phyloP scores from a whole-genome alignment of 441 rosid species.

The Mallotus japonicus region DNA sequence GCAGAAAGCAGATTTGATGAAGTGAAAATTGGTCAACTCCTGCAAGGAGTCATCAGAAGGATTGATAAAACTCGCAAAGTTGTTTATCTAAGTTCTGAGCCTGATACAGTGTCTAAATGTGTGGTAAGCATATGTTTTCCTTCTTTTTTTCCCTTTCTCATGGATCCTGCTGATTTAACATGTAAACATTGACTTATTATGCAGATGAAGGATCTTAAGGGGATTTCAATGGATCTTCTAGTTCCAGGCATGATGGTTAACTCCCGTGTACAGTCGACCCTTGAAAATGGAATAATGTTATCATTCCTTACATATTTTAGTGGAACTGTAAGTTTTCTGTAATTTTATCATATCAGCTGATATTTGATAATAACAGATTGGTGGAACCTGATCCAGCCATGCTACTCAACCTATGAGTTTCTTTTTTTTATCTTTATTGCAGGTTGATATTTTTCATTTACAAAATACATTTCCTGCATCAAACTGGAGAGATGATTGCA shows the following conservation, averaged over 20 bases:
- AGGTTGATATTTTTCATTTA: constrained; percentile 90
- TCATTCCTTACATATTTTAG: constrained; percentile 88
- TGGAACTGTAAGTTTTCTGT: constrained; percentile 79
- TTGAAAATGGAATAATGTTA: constrained; percentile 85
- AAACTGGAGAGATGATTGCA: constrained; percentile 81
- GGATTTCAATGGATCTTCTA: constrained; percentile 92
- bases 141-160: background rate
- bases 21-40: constrained; percentile 59
- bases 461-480: constrained; percentile 56
- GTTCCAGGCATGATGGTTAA: constrained; percentile 96
- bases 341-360: constrained; percentile 12
- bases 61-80: constrained; percentile 78
- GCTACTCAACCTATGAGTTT: background rate
- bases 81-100: constrained; percentile 66
- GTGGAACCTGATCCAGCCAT: background rate
- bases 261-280: constrained; percentile 83
- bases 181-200: constrained; percentile 26
- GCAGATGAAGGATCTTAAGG: constrained; percentile 87
- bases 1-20: constrained; percentile 45
- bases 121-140: constrained; percentile 53
- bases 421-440: constrained; percentile 29
- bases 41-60: constrained; percentile 77
- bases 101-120: constrained; percentile 67
- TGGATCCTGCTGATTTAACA: constrained; percentile 7
- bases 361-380: constrained; percentile 7